phyloP scores from a whole-genome alignment of 305 asterid genomes.

The Monarda citriodora region DNA sequence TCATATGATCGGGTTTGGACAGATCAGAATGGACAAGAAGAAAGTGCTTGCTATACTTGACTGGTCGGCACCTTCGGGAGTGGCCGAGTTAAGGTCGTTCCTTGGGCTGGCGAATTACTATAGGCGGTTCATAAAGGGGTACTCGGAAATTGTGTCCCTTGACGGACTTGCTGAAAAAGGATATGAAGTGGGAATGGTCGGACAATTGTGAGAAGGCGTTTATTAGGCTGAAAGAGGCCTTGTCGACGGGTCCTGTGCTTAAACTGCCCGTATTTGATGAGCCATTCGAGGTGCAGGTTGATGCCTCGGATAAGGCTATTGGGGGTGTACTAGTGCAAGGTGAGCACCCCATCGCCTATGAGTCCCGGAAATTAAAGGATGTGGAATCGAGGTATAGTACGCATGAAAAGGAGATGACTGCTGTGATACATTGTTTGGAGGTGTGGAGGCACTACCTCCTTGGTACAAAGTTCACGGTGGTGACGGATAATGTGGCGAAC shows the following conservation, averaged over 20 bases:
- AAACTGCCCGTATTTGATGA: not conserved
- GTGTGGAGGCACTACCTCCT: slow-evolving; percentile 7
- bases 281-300: not conserved
- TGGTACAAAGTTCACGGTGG: not conserved
- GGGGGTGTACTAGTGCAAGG: not conserved
- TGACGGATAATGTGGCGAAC: slow-evolving; percentile 7
- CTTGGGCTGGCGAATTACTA: not conserved
- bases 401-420: too few relatives aligned
- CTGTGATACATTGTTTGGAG: not conserved
- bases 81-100: too few relatives aligned
- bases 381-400: too few relatives aligned
- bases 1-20: too few relatives aligned
- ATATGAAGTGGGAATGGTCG: not conserved
- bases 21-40: too few relatives aligned
- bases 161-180: not conserved
- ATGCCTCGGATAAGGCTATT: not conserved
- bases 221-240: too few relatives aligned
- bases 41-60: too few relatives aligned
- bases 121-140: not conserved
- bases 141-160: not conserved
- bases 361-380: too few relatives aligned
- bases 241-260: not conserved
- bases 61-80: too few relatives aligned
- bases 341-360: not conserved
- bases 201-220: not conserved